A percentile compares a stretch with the other conserved stretches of the same genome.
These are phyloP conservation scores for Cenchrus americanus DNA, from an alignment of 176 grass and related monocot species.

Conservation along the genomic window DNA sequence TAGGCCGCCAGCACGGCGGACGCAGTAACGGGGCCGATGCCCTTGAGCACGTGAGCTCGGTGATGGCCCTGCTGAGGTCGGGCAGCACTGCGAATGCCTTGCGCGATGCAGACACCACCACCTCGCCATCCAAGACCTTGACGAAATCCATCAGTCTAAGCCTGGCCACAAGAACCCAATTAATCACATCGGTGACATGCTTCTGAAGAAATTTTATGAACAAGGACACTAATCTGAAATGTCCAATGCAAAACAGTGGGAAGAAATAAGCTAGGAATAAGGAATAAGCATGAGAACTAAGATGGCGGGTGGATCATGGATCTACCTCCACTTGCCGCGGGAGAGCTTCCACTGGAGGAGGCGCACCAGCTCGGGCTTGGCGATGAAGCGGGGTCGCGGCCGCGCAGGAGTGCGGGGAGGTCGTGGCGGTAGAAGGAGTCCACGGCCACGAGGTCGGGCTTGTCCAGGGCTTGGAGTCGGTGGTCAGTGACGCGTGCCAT, in stretches of 20 bases:
- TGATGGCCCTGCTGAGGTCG: conserved; percentile 66
- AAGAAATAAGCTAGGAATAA: neutral
- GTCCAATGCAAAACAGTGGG: neutral
- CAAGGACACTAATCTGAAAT: neutral
- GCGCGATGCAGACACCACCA: conserved; percentile 66
- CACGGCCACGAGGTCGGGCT: conserved; percentile 65
- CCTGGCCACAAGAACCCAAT: conserved; percentile 36
- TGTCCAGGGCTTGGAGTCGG: conserved; percentile 54
- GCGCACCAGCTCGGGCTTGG: conserved; percentile 73
- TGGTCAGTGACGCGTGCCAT: conserved; percentile 65
- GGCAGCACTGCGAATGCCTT: conserved; percentile 78
- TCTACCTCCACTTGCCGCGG: conserved; percentile 85
- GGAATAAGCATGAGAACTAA: neutral
- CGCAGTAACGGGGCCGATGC: no score
- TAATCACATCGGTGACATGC: neutral
- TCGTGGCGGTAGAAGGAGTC: conserved; percentile 83
- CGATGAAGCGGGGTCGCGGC: conserved; percentile 62
- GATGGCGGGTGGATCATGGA: neutral
- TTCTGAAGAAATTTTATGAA: neutral
- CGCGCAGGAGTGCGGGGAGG: conserved; percentile 63
- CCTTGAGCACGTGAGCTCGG: no score
- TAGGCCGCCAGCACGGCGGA: no score
- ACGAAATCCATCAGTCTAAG: conserved; percentile 86
- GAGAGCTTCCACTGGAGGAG: conserved; percentile 97
- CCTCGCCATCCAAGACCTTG: conserved; percentile 56